These are phyloP conservation scores for Capsella rubella DNA, from an alignment of 441 rosid genomes.

Conservation along the genomic window DNA sequence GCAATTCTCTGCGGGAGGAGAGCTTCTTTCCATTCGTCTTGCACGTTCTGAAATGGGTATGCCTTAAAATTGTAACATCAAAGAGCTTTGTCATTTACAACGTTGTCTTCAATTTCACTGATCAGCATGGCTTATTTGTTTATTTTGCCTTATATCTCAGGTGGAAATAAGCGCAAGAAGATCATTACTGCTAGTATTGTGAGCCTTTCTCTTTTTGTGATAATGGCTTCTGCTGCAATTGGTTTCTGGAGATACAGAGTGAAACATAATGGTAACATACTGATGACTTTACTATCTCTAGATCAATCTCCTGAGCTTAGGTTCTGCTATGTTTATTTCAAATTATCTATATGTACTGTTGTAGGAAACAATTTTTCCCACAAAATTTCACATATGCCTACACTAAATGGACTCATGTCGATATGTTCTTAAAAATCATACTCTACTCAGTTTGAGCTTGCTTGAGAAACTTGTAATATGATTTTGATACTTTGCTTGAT, in stretches of 20 bases:
- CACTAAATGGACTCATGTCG: too few relatives aligned
- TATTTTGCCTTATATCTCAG: neutral
- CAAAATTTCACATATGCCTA: neutral
- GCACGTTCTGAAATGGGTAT: conserved; percentile 69
- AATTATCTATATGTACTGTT: neutral
- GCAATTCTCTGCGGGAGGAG: conserved; percentile 47
- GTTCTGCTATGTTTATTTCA: neutral
- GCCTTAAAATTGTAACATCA: neutral
- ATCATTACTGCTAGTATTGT: conserved; percentile 8
- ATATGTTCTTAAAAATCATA: neutral
- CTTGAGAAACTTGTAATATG: too few relatives aligned
- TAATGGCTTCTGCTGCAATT: neutral
- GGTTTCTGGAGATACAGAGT: conserved; percentile 13
- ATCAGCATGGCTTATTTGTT: neutral
- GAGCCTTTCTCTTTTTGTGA: conserved; percentile 19
- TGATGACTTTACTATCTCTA: neutral
- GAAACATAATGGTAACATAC: conserved; percentile 8
- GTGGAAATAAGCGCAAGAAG: neutral
- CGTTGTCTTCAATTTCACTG: neutral
- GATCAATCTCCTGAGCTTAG: neutral
- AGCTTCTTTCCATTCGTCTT: conserved; percentile 52
- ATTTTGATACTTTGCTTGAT: too few relatives aligned
- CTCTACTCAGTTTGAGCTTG: neutral
- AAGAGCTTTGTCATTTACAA: neutral
- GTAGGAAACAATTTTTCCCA: too few relatives aligned